phyloP scores from a whole-genome alignment of 2,329 filamentous ascomycete species.

The Ophiostoma sp. region DNA sequence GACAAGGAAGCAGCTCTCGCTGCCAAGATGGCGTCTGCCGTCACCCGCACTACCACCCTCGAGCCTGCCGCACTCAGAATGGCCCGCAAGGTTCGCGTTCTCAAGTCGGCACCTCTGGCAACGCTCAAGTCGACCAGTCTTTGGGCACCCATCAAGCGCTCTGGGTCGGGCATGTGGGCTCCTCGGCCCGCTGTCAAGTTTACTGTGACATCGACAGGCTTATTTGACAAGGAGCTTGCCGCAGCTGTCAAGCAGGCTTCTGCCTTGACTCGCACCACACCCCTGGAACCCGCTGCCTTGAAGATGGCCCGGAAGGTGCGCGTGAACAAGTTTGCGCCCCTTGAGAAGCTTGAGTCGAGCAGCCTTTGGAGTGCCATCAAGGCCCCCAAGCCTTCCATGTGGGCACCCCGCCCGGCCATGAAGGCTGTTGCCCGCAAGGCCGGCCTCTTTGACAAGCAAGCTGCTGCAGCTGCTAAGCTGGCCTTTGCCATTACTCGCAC shows the following conservation, averaged over 20 bases:
- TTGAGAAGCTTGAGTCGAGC: conserved; percentile 17
- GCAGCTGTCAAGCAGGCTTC: conserved; percentile 15
- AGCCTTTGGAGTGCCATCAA: conserved; percentile 17
- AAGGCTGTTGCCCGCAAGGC: not conserved
- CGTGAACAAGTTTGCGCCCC: not conserved
- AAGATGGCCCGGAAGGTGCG: conserved; percentile 20
- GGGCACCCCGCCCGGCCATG: not conserved
- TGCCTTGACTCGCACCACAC: conserved; percentile 20
- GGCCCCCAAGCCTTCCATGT: not conserved
- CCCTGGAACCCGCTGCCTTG: conserved; percentile 18
- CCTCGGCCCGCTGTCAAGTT: not conserved
- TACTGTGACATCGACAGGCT: not conserved
- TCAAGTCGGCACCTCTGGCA: conserved; percentile 14
- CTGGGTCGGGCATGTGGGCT: not conserved
- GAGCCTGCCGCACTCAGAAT: conserved; percentile 22
- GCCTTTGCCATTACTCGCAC: conserved; percentile 18
- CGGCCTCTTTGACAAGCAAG: conserved; percentile 22
- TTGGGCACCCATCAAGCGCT: conserved; percentile 12
- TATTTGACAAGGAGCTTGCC: conserved; percentile 23
- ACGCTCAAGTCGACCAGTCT: conserved; percentile 16
- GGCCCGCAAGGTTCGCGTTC: conserved; percentile 17
- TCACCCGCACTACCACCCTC: conserved; percentile 22
- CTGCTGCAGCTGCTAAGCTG: conserved; percentile 11
- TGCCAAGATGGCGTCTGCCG: conserved; percentile 15
- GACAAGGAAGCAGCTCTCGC: conserved; percentile 17